Conservation (phyloP, 2,329 filamentous ascomycete species). For the Dendrostoma leiphaemia region DNA sequence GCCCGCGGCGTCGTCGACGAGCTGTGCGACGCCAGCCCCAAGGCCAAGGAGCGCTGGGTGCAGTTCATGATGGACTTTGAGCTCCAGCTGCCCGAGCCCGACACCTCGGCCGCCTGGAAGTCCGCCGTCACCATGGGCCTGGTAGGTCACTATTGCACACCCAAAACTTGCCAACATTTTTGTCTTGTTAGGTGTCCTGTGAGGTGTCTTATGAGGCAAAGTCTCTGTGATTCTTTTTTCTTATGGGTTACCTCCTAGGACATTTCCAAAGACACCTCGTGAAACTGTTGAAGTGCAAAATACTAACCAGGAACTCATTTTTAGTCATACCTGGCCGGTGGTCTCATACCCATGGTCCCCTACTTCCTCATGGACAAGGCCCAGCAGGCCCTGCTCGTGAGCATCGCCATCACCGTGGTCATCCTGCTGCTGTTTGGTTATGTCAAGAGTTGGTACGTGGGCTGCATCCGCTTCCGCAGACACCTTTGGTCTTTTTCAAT, state of each 20-base stretch:
- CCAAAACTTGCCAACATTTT: no score
- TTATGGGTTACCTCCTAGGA: no score
- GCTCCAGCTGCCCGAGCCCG: conserved; percentile 44
- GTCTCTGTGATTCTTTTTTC: no score
- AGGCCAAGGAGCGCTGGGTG: conserved; percentile 44
- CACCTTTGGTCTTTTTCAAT: no score
- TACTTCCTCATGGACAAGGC: conserved; percentile 59
- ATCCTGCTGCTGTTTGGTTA: conserved; percentile 65
- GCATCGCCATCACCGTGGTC: conserved; percentile 57
- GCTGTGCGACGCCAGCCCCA: conserved; percentile 38
- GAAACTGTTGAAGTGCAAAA: no score
- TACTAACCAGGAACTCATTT: no score
- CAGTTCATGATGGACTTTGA: conserved; percentile 61
- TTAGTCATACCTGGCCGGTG: conserved; percentile 71
- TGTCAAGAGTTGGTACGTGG: conserved; percentile 52
- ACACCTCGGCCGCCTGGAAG: conserved; percentile 44
- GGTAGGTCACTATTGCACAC: no score
- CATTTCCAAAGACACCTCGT: no score
- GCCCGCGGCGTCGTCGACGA: conserved; percentile 47
- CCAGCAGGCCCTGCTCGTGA: conserved; percentile 53
- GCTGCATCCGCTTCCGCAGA: no score
- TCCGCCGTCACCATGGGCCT: conserved; percentile 65
- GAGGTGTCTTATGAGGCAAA: no score
- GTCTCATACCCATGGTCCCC: conserved; percentile 67
- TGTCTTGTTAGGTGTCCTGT: no score